These are phyloP conservation scores for Diophrys sp. DNA, from an alignment of 73 alveolate species.

Conservation along the genomic window DNA sequence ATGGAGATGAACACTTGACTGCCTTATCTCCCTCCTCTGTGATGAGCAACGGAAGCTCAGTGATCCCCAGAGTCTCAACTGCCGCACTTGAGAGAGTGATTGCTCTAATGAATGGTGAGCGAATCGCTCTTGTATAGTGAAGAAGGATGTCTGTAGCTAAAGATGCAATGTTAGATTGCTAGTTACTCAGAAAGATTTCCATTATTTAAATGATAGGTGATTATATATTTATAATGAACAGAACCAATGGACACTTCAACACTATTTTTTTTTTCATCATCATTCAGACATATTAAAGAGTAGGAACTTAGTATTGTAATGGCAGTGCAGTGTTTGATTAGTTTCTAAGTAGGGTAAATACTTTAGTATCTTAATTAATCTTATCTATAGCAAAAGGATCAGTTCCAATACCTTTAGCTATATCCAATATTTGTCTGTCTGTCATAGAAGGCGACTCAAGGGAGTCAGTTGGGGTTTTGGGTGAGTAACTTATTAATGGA, in stretches of 20 bases:
- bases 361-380: too few species aligned
- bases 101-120: not conserved
- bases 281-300: too few species aligned
- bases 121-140: not conserved
- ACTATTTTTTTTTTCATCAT: too few species aligned
- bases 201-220: not conserved
- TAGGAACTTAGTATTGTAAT: too few species aligned
- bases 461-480: too few species aligned
- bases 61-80: not conserved
- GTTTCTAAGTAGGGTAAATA: too few species aligned
- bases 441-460: too few species aligned
- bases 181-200: not conserved
- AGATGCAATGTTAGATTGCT: not conserved
- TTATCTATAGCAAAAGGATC: too few species aligned
- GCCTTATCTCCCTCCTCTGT: not conserved
- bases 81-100: not conserved
- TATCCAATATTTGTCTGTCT: too few species aligned
- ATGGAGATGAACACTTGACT: not conserved
- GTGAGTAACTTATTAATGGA: too few species aligned
- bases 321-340: too few species aligned
- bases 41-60: not conserved
- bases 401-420: too few species aligned
- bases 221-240: not conserved
- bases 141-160: not conserved
- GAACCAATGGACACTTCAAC: not conserved